Evolutionary conservation across 768 basidiomycete species (phyloP).

Genomic region (Collybia sordida): DNA sequence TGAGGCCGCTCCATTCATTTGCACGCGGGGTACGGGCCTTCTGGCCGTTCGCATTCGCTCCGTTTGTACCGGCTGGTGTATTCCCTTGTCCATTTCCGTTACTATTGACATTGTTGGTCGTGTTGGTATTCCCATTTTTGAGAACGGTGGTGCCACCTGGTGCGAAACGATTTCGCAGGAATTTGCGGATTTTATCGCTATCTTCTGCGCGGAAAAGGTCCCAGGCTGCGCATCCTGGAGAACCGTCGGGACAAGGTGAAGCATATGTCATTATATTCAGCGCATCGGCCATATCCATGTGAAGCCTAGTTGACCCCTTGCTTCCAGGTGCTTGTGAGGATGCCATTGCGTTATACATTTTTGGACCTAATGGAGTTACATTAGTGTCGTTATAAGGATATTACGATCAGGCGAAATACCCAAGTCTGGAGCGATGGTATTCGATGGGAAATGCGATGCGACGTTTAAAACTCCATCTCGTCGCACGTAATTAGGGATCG

Average conservation of each 20-base stretch:
- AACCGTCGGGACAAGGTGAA: constrained; percentile 51
- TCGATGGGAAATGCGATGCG: constrained; percentile 84
- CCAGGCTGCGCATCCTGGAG: constrained; percentile 86
- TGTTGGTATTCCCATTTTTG: not conserved
- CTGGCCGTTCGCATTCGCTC: not conserved
- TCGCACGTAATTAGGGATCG: constrained; percentile 87
- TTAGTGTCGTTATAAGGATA: constrained; percentile 8
- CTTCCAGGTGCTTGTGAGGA: constrained; percentile 64
- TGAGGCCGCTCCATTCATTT: constrained; percentile 40
- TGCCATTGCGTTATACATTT: constrained; percentile 92
- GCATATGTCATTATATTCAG: constrained; percentile 90
- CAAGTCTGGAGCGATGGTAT: constrained; percentile 77
- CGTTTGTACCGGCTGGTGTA: not conserved
- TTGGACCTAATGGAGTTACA: constrained; percentile 61
- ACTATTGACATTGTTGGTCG: not conserved
- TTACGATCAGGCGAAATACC: constrained; percentile 39
- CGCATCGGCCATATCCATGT: constrained; percentile 95
- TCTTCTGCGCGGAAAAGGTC: constrained; percentile 86
- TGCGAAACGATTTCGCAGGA: constrained; percentile 48
- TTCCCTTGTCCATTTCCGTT: not conserved
- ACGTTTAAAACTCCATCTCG: constrained; percentile 89
- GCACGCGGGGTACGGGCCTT: not conserved
- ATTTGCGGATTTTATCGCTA: constrained; percentile 72
- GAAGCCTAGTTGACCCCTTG: constrained; percentile 84
- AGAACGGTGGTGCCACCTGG: not conserved